Conservation (phyloP, 345 rosid genomes). For the Nasturtium officinale region DNA sequence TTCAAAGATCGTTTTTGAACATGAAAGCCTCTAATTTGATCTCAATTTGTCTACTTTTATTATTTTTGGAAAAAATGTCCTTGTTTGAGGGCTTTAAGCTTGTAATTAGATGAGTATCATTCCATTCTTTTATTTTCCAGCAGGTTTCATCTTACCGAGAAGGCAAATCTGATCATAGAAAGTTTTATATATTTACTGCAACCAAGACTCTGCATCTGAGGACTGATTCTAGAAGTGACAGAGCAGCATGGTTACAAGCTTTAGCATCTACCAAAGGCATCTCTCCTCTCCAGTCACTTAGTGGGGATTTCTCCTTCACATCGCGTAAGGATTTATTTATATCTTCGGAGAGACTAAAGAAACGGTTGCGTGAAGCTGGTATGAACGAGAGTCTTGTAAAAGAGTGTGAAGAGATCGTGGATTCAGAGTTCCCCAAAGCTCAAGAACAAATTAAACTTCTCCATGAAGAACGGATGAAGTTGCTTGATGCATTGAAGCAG, state of each 20-base stretch:
- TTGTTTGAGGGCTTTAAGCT: background rate
- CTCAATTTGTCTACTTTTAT: background rate
- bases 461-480: constrained; percentile 70
- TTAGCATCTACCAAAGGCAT: constrained; percentile 70
- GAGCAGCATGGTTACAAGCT: constrained; percentile 95
- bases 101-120: constrained; percentile 18
- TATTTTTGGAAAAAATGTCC: background rate
- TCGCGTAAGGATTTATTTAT: constrained; percentile 61
- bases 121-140: constrained; percentile 37
- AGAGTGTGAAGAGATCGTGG: constrained; percentile 89
- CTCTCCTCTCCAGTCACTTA: constrained; percentile 60
- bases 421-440: constrained; percentile 72
- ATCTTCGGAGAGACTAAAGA: constrained; percentile 74
- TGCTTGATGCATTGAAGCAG: constrained; percentile 75
- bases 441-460: constrained; percentile 69
- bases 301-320: constrained; percentile 55
- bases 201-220: constrained; percentile 95
- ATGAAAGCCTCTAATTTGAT: constrained; percentile 10
- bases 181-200: constrained; percentile 89
- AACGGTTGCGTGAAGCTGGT: constrained; percentile 72
- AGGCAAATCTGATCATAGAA: constrained; percentile 90
- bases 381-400: constrained; percentile 63
- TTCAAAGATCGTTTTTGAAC: background rate
- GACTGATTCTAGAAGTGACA: constrained; percentile 77
- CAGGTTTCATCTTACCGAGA: constrained; percentile 97